phyloP scores from a whole-genome alignment of 306 rosid genomes.

The Astragalus membranaceus region DNA sequence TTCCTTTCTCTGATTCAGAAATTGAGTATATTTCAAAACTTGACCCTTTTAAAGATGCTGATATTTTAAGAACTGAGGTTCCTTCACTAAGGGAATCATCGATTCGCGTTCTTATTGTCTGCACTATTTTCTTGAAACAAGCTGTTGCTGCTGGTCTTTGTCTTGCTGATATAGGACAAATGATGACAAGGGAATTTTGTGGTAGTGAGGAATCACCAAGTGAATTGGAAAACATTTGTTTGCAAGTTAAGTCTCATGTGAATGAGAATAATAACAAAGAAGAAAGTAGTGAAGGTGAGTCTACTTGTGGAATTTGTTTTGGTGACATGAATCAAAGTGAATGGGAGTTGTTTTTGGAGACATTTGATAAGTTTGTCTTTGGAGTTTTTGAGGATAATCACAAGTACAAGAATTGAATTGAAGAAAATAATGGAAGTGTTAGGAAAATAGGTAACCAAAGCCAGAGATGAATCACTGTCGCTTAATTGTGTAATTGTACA shows the following conservation, averaged over 20 bases:
- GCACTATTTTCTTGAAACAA: conserved; percentile 73
- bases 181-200: conserved; percentile 66
- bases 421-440: conserved; percentile 37
- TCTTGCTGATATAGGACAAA: conserved; percentile 69
- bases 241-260: conserved; percentile 37
- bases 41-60: conserved; percentile 73
- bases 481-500: conserved; percentile 38
- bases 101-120: conserved; percentile 66
- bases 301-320: conserved; percentile 41
- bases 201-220: conserved; percentile 48
- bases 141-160: conserved; percentile 63
- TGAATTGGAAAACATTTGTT: conserved; percentile 52
- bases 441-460: conserved; percentile 1
- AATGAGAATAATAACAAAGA: neutral
- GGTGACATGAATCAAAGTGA: conserved; percentile 56
- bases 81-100: conserved; percentile 65
- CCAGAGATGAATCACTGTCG: conserved; percentile 19
- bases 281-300: conserved; percentile 6
- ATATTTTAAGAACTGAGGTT: conserved; percentile 51
- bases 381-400: conserved; percentile 28
- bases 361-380: conserved; percentile 45
- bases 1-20: conserved; percentile 70
- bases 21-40: conserved; percentile 66
- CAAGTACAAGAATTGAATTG: conserved; percentile 38
- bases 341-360: conserved; percentile 64